Evolutionary conservation across 2,329 filamentous ascomycete genomes (phyloP), one percentile per base, ranked within the genome.

Genomic region (Coniella lustricola): DNA sequence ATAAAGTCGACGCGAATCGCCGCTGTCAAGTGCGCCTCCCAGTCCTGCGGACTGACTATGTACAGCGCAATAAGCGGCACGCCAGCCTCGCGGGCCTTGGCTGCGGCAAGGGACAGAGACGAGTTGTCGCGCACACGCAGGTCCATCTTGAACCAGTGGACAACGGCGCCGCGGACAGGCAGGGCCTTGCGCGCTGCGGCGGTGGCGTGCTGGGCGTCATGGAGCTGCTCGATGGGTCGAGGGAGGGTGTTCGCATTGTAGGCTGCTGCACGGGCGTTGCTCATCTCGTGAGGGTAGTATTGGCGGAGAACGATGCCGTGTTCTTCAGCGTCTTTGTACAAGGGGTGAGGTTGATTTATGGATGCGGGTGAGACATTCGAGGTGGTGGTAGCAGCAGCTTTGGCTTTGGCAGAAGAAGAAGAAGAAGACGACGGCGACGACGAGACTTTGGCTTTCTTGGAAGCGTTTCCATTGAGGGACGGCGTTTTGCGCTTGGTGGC

Each of bases 141-240:
- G 62, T 95, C 90, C 59, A 79, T 81, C 67, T 93, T 94, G 71
- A 91, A 95, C 90, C 90, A 95, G 66, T 95, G 87, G 0, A 95
- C 78, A 0, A 95, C 84, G 0, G 82, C 79, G 21, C 78, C 69
- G 25, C 77, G 77, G 0, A 74, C 68, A 1, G 67, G 53, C 12
- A 85, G 73, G 1, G 68, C 64, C 22, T 72, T 68, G 8, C 86
- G 75, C 32, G 66, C 62, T 0, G 66, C 57, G 2, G 72, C 66
- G 0, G 88, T 93, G 2, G 82, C 76, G 20, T 72, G 62, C 4
- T 90, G 71, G 0, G 82, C 81, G 1, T 69, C 63, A 5, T 80
- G 63, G 2, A 95, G 73, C 0, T 77, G 64, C 57, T 90, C 81
- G 17, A 94, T 85, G 0, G 90, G 90, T 0, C 85, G 80, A 3